Conservation (phyloP, 805 yeast genomes). For the Millerozyma miso region DNA sequence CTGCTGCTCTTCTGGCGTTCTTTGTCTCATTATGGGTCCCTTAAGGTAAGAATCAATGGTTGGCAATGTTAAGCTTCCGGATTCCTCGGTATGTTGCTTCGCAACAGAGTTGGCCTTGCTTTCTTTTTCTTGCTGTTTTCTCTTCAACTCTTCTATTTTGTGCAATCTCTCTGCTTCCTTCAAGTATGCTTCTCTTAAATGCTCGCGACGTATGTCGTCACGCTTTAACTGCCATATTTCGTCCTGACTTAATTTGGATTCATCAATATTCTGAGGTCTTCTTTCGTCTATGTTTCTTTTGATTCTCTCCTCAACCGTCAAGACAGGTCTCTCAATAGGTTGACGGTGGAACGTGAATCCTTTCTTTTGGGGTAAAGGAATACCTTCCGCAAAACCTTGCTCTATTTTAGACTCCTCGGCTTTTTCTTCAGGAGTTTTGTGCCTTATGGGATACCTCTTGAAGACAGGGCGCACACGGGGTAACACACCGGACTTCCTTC, state of each 20-base stretch:
- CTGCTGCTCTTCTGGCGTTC: constrained; percentile 68
- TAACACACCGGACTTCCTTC: constrained; percentile 75
- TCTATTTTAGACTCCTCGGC: constrained; percentile 44
- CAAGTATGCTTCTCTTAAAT: constrained; percentile 58
- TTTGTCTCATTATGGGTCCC: constrained; percentile 66
- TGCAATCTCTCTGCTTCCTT: constrained; percentile 49
- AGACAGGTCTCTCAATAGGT: constrained; percentile 47
- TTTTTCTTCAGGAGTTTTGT: constrained; percentile 38
- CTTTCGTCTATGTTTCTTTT: constrained; percentile 46
- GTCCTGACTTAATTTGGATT: constrained; percentile 21
- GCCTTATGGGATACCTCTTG: constrained; percentile 56
- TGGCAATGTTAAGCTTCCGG: constrained; percentile 69
- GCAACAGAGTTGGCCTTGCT: constrained; percentile 15
- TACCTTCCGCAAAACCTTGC: constrained; percentile 68
- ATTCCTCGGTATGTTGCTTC: constrained; percentile 31
- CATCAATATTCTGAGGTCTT: constrained; percentile 32
- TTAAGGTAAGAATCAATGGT: constrained; percentile 63
- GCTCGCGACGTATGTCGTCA: constrained; percentile 68
- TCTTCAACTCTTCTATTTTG: constrained; percentile 28
- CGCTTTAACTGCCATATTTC: constrained; percentile 47
- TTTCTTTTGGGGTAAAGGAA: constrained; percentile 59
- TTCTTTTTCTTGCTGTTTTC: constrained; percentile 20
- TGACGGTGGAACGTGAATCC: constrained; percentile 46
- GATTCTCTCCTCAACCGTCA: constrained; percentile 60
- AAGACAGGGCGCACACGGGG: constrained; percentile 76